phyloP scores from a whole-genome alignment of 2,329 filamentous ascomycete genomes.

The Aureobasidium lini region DNA sequence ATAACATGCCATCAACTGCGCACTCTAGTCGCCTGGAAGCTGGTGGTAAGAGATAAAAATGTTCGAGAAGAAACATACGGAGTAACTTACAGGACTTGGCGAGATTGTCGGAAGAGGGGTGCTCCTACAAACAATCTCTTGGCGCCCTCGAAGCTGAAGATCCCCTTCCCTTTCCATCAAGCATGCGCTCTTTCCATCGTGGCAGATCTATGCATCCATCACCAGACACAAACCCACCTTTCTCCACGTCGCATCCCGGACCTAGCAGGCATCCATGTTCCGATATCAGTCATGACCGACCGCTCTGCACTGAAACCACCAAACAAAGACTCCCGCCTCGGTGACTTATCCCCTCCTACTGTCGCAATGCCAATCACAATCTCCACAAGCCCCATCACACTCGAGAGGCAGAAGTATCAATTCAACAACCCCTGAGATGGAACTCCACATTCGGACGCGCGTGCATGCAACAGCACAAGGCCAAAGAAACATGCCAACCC shows the following conservation, averaged over 20 bases:
- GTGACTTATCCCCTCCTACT: background rate
- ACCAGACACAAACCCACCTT: background rate
- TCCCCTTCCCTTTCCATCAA: background rate
- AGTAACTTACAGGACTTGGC: too few relatives aligned
- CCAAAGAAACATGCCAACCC: background rate
- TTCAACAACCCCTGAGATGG: background rate
- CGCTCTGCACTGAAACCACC: too few relatives aligned
- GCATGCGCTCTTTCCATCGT: background rate
- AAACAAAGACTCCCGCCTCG: background rate
- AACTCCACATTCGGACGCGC: background rate
- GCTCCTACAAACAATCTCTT: too few relatives aligned
- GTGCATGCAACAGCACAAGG: background rate
- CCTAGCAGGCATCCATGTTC: background rate
- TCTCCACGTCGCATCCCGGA: background rate
- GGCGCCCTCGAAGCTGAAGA: background rate
- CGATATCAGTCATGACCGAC: too few relatives aligned
- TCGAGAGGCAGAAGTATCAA: background rate
- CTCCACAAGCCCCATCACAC: background rate
- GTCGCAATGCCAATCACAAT: background rate
- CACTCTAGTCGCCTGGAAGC: too few relatives aligned
- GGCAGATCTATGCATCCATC: background rate
- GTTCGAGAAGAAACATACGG: too few relatives aligned
- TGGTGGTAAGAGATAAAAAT: too few relatives aligned
- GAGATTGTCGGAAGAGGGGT: too few relatives aligned
- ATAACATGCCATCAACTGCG: too few relatives aligned